Conservation (phyloP, 1,284 basidiomycete species). For the Microbotryomycetes sp. region DNA sequence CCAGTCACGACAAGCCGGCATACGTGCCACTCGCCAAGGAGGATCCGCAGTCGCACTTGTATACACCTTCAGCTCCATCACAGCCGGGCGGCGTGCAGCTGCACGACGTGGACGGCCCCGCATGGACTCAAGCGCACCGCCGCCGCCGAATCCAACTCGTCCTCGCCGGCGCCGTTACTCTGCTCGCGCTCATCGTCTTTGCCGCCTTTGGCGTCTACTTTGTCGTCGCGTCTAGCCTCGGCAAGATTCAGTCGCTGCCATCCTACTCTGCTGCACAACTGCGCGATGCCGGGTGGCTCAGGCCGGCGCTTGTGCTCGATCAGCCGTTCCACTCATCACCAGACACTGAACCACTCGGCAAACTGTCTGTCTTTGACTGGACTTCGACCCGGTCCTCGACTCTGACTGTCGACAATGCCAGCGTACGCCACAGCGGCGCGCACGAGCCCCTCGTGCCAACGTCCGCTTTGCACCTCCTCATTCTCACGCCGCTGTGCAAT, state of each 20-base stretch:
- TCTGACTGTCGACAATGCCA: background rate
- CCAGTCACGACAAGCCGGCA: background rate
- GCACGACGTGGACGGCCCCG: background rate
- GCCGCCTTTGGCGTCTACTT: background rate
- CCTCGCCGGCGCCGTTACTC: background rate
- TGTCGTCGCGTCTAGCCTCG: background rate
- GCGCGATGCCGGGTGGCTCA: background rate
- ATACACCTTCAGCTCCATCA: background rate
- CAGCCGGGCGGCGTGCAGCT: too few species aligned
- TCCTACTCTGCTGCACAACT: background rate
- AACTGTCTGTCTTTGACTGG: background rate
- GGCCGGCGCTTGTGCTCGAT: background rate
- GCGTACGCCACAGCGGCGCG: background rate
- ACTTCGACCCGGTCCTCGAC: background rate
- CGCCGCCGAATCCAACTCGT: background rate
- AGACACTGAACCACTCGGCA: background rate
- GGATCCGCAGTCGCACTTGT: background rate
- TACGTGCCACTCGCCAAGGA: background rate
- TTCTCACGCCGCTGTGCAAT: conserved; percentile 24
- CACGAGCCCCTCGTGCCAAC: background rate
- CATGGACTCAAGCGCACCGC: background rate
- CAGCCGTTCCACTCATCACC: background rate
- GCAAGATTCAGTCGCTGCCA: background rate
- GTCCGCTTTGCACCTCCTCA: conserved; percentile 14
- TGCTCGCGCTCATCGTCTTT: background rate